Percentiles rank a stretch among this genome's conserved stretches.
Conservation (phyloP, 2,329 filamentous ascomycete species). For the Colletotrichum tropicale region DNA sequence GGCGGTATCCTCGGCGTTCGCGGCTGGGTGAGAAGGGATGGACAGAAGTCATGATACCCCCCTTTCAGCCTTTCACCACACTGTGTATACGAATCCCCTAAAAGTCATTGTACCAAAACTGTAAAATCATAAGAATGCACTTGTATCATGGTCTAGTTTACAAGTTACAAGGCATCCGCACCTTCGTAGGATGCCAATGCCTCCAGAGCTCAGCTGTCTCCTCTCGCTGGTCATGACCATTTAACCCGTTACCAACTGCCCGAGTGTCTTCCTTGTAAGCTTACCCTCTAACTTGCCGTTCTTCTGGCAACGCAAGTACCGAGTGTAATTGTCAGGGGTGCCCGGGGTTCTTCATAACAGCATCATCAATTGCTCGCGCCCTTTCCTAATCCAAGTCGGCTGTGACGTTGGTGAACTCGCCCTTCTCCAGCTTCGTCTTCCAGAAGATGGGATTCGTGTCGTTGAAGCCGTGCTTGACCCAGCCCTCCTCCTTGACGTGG, state of each 20-base stretch:
- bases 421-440: slow-evolving; percentile 98
- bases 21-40: slow-evolving; percentile 44
- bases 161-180: slow-evolving; percentile 20
- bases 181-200: background rate
- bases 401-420: slow-evolving; percentile 96
- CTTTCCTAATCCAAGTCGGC: slow-evolving; percentile 66
- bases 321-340: background rate
- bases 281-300: background rate
- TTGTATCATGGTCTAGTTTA: slow-evolving; percentile 23
- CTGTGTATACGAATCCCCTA: background rate
- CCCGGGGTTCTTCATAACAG: background rate
- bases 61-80: background rate
- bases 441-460: slow-evolving; percentile 99
- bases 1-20: slow-evolving; percentile 70
- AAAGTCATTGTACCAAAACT: background rate
- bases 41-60: slow-evolving; percentile 12
- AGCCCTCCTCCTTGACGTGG: slow-evolving; percentile 98
- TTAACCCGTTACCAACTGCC: background rate
- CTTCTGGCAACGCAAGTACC: background rate
- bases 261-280: background rate
- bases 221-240: background rate
- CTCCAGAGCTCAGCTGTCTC: background rate
- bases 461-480: slow-evolving; percentile 97
- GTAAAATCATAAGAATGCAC: slow-evolving; percentile 8
- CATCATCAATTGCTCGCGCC: background rate